phyloP scores from a whole-genome alignment of 306 rosid genomes.

The Prunus kanzakura region DNA sequence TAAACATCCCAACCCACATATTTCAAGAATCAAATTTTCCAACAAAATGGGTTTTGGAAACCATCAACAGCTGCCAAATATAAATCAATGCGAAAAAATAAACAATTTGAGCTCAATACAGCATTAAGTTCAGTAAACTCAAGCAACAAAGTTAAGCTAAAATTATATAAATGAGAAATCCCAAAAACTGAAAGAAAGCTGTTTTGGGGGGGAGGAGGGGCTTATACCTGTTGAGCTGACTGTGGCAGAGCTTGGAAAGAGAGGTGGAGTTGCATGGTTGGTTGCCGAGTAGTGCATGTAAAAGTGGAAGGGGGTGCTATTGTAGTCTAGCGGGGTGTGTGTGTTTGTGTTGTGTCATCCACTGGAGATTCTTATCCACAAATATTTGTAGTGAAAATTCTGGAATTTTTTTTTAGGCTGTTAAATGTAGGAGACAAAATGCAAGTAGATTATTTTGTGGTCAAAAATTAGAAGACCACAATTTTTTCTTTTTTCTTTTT shows the following conservation, averaged over 20 bases:
- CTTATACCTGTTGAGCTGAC: constrained; percentile 30
- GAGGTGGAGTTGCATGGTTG: constrained; percentile 31
- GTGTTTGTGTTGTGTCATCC: constrained; percentile 58
- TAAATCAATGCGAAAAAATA: neutral
- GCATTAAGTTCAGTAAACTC: neutral
- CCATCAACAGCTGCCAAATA: constrained; percentile 1
- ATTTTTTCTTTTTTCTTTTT: neutral
- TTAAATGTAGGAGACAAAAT: constrained; percentile 19
- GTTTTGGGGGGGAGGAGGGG: neutral
- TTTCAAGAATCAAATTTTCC: neutral
- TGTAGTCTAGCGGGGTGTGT: constrained; percentile 25
- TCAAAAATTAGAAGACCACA: constrained; percentile 1
- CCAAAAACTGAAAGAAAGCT: neutral
- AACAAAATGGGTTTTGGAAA: neutral
- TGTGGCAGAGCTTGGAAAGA: constrained; percentile 17
- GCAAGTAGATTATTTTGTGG: constrained; percentile 5
- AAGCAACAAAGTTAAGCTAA: neutral
- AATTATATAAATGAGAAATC: neutral
- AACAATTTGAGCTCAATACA: neutral
- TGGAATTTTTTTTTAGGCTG: constrained; percentile 48
- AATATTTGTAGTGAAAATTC: constrained; percentile 41
- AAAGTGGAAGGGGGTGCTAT: neutral
- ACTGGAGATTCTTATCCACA: constrained; percentile 77
- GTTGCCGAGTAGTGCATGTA: constrained; percentile 32
- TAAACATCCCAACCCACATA: neutral